Evolutionary conservation across 116 monocot species (phyloP).

Genomic region (Papilionanthe hybrid): DNA sequence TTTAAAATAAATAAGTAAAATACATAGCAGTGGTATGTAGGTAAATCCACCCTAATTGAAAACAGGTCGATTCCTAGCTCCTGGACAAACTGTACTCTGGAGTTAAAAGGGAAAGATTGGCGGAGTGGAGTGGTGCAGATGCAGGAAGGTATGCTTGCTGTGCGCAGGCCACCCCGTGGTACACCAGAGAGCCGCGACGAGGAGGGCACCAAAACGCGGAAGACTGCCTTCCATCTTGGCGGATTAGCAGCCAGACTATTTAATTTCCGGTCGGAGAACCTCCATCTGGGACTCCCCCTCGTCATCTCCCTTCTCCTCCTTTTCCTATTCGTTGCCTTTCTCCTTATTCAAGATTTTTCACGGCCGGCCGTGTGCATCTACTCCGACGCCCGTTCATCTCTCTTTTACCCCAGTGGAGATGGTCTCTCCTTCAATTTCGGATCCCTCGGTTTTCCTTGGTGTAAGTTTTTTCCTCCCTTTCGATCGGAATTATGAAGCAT

Average conservation of each 20-base stretch:
- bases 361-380: constrained; percentile 37
- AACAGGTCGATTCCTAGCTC: too few relatives aligned
- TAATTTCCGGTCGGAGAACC: constrained; percentile 2
- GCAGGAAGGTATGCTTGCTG: constrained; percentile 53
- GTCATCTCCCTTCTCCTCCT: constrained; percentile 21
- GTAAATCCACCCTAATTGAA: too few relatives aligned
- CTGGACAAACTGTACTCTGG: too few relatives aligned
- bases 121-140: constrained; percentile 9
- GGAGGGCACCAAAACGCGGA: constrained; percentile 58
- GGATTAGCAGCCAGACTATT: constrained; percentile 1
- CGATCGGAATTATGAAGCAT: neutral
- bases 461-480: constrained; percentile 28
- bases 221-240: constrained; percentile 17
- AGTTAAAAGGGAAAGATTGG: neutral
- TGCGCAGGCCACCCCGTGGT: constrained; percentile 31
- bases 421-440: constrained; percentile 74
- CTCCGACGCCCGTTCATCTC: constrained; percentile 24
- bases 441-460: constrained; percentile 85
- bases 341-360: constrained; percentile 17
- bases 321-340: constrained; percentile 12
- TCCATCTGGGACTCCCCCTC: constrained; percentile 12
- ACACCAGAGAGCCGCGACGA: constrained; percentile 22
- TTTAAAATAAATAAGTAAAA: too few relatives aligned
- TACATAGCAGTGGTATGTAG: too few relatives aligned
- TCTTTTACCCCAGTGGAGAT: constrained; percentile 24